A percentile compares a stretch with the other conserved stretches of the same genome.
phyloP scores from a whole-genome alignment of 73 alveolate genomes.

The Paramecium biaurelia region DNA sequence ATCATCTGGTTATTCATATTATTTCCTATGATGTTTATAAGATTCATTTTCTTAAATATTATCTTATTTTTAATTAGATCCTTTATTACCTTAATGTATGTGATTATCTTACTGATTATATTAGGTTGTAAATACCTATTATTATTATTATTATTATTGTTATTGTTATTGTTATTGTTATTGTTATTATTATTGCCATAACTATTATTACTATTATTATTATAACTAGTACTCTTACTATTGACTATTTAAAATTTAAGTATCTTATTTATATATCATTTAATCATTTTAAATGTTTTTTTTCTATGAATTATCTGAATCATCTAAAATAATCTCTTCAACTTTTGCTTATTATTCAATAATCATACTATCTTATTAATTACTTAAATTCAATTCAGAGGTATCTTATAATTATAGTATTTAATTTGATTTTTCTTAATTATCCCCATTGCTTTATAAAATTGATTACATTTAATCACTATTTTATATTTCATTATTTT shows the following conservation, averaged over 20 bases:
- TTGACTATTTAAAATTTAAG: neutral
- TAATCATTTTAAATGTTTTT: no score
- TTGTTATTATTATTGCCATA: neutral
- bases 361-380: neutral
- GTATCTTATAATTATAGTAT: neutral
- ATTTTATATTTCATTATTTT: neutral
- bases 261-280: no score
- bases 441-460: neutral
- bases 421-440: neutral
- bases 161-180: neutral
- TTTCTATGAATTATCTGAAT: neutral
- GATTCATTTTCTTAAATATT: neutral
- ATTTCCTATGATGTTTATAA: neutral
- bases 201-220: neutral
- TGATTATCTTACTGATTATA: neutral
- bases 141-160: neutral
- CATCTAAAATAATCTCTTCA: neutral
- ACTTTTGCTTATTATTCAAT: neutral
- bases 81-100: neutral
- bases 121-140: neutral
- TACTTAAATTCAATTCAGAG: neutral
- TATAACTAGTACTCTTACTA: neutral
- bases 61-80: neutral
- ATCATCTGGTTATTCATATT: neutral
- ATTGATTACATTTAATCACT: neutral